A percentile compares a stretch with the other conserved stretches of the same genome.
These are phyloP conservation scores for Syncephalastrum contaminatum DNA, from an alignment of 371 early-diverging fungal species.

Conservation along the genomic window DNA sequence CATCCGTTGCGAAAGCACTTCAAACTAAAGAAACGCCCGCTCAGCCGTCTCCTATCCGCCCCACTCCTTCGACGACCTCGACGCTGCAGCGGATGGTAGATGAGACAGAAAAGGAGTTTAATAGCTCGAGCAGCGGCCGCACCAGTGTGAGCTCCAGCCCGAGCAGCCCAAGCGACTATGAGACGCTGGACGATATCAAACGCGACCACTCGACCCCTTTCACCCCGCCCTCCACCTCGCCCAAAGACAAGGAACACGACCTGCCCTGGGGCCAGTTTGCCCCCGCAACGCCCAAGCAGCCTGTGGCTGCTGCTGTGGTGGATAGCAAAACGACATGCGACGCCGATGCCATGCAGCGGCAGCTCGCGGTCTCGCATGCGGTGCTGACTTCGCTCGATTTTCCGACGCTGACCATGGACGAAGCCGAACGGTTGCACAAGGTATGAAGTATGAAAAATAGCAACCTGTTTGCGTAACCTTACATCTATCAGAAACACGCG, in stretches of 20 bases:
- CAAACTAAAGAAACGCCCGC: too few species aligned
- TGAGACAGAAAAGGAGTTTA: too few species aligned
- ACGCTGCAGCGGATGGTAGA: too few species aligned
- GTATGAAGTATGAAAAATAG: background rate
- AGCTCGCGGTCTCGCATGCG: conserved; percentile 13
- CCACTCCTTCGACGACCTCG: too few species aligned
- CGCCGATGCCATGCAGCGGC: conserved; percentile 3
- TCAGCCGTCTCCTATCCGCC: too few species aligned
- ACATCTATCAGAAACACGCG: conserved; percentile 8
- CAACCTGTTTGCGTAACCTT: background rate
- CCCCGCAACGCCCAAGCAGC: background rate
- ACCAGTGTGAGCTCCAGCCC: too few species aligned
- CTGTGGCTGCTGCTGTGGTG: too few species aligned
- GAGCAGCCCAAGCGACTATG: too few species aligned
- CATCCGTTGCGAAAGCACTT: too few species aligned
- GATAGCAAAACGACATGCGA: background rate
- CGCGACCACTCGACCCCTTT: background rate
- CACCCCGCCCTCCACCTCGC: background rate
- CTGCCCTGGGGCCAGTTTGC: too few species aligned
- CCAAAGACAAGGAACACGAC: background rate
- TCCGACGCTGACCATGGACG: conserved; percentile 6
- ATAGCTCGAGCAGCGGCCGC: too few species aligned
- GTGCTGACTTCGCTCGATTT: conserved; percentile 8
- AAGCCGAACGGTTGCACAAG: conserved; percentile 10
- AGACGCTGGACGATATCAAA: too few species aligned